Conservation (phyloP, 495 filamentous ascomycete species). For the Opeltia flavorubescens region DNA sequence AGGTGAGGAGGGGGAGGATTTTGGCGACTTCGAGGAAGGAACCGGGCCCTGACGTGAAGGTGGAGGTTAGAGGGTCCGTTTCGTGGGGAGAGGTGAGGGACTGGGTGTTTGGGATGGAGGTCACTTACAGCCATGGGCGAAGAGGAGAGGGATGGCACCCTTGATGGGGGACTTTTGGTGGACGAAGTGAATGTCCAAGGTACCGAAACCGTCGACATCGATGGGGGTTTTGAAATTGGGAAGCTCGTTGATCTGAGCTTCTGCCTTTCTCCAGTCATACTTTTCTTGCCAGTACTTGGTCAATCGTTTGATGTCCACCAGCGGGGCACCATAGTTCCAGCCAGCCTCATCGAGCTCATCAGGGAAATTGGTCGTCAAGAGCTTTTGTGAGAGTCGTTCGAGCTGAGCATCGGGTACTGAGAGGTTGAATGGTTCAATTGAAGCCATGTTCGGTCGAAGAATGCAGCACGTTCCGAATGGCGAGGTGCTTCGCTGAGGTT, state of each 20-base stretch:
- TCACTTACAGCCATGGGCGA: slow-evolving; percentile 30
- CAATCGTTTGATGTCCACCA: slow-evolving; percentile 25
- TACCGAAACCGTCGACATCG: slow-evolving; percentile 27
- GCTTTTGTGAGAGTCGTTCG: slow-evolving; percentile 24
- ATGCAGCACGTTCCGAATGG: no score
- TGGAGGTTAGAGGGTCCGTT: background rate
- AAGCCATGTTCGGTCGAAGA: slow-evolving; percentile 4
- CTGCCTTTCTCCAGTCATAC: slow-evolving; percentile 31
- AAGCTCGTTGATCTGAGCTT: slow-evolving; percentile 28
- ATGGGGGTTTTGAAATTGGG: slow-evolving; percentile 29
- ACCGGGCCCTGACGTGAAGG: slow-evolving; percentile 17
- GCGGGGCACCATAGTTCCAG: slow-evolving; percentile 28
- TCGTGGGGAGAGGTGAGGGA: background rate
- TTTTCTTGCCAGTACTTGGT: slow-evolving; percentile 24
- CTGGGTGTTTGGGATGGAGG: background rate
- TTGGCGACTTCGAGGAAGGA: slow-evolving; percentile 28
- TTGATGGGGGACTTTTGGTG: slow-evolving; percentile 23
- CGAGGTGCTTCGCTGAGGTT: no score
- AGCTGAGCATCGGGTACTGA: slow-evolving; percentile 24
- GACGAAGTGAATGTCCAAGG: slow-evolving; percentile 31
- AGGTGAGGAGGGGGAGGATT: slow-evolving; percentile 20
- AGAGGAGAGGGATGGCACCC: slow-evolving; percentile 29
- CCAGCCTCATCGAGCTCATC: slow-evolving; percentile 25
- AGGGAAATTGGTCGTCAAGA: slow-evolving; percentile 24
- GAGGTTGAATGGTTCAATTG: slow-evolving; percentile 23